Base-by-base conservation (phyloP, 805 yeast species). In the Kodamaea jinghongensis region DNA sequence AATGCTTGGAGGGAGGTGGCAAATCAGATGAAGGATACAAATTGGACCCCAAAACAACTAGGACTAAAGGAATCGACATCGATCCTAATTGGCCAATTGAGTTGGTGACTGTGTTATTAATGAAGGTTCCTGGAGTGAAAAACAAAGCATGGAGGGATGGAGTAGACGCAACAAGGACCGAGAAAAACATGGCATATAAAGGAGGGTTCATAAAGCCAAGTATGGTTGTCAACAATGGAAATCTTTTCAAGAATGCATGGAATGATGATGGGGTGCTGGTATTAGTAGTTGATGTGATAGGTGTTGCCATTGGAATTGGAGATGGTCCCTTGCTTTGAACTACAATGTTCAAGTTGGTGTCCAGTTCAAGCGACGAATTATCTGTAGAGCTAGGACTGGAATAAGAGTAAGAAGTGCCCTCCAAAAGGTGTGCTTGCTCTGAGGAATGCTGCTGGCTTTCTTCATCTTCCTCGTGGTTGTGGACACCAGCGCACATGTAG, bases 41-140 rank as follows among this genome's bases (percentile, higher is more conserved):
- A 53, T 85, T 85, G n/a, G 90, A 79, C 11, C 95, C 95, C 48
- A 85, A 65, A 10, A 84, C 88, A 40, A 85, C 77, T 51, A 85
- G 67, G 46, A 84, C 83, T 52, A 85, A 65, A 6, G 95, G 95
- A 49, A 85, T 81, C 2, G 91, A 83, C 8, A 85, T 88, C 1
- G 79, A 69, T 4, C 91, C 91, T 46, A 85, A 56, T 56, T 82
- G 85, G 12, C 61, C 70, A 31, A 85, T 74, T 0, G 91, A 75
- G 31, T 71, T 71, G 0, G 88, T 71, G 25, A 85, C 47, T 0
- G 93, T 85, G 48, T 80, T 79, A 47, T 78, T 79, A 17, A 82
- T 52, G 50, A 85, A 84, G 39, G 58, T 61, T 17, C 72, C 58
- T 23, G 74, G 66, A 42, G 70, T 74, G 54, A 79, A 84, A 45